phyloP scores from a whole-genome alignment of 331 rosid species.

The Rhamnella rubrinervis region DNA sequence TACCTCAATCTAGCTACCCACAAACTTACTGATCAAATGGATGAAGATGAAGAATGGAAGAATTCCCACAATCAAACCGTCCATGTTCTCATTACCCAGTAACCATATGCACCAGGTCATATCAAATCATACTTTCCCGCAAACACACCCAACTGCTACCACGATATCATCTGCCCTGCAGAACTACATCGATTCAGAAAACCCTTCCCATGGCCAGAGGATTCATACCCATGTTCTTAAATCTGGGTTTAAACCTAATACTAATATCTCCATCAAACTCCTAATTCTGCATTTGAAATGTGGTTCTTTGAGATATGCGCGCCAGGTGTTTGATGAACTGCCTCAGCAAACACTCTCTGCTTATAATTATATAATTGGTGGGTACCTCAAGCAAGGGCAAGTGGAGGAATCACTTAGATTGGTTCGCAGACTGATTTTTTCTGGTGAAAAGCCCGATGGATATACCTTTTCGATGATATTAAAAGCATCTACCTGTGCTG shows the following conservation, averaged over 20 bases:
- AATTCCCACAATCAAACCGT: conserved; percentile 14
- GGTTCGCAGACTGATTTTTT: conserved; percentile 46
- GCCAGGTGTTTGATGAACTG: conserved; percentile 72
- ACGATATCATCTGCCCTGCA: conserved; percentile 53
- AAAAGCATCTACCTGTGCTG: conserved; percentile 59
- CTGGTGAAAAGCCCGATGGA: conserved; percentile 68
- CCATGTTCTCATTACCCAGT: conserved; percentile 20
- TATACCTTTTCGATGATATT: conserved; percentile 77
- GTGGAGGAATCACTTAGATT: conserved; percentile 51
- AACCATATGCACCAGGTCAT: background rate
- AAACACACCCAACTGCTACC: conserved; percentile 26
- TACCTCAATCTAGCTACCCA: background rate
- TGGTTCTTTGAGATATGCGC: conserved; percentile 55
- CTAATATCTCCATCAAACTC: conserved; percentile 73
- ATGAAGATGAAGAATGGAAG: conserved; percentile 36
- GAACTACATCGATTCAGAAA: conserved; percentile 64
- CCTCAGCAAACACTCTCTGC: conserved; percentile 57
- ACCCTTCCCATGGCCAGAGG: conserved; percentile 67
- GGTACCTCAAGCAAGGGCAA: conserved; percentile 56
- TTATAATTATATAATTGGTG: conserved; percentile 74
- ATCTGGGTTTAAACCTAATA: conserved; percentile 72
- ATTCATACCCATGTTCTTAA: conserved; percentile 72
- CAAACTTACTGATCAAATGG: background rate
- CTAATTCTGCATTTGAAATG: conserved; percentile 63
- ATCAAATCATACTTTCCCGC: conserved; percentile 13